Conservation (phyloP, 108 stramenopile genomes). For the Asterionellopsis glacialis region DNA sequence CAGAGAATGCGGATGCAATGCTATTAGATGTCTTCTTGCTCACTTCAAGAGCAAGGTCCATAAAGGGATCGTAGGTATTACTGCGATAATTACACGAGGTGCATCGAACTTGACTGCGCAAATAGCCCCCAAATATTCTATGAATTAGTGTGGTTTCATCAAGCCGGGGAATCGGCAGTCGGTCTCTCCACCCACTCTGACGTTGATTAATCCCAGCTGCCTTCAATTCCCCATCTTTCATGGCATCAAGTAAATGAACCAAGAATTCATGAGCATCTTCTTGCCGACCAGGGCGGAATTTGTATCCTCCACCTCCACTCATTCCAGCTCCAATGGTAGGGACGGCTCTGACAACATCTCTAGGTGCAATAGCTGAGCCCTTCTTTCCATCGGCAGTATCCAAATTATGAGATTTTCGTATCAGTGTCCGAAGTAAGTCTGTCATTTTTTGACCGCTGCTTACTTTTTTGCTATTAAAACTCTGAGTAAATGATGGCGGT, state of each 20-base stretch:
- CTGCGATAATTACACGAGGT: constrained; percentile 74
- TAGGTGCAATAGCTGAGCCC: constrained; percentile 56
- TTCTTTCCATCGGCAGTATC: constrained; percentile 15
- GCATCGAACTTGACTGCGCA: constrained; percentile 85
- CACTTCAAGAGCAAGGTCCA: constrained; percentile 92
- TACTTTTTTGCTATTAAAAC: background rate
- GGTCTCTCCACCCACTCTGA: constrained; percentile 75
- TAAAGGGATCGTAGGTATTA: constrained; percentile 93
- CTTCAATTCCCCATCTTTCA: constrained; percentile 82
- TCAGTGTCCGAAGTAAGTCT: constrained; percentile 36
- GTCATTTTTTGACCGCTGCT: constrained; percentile 61
- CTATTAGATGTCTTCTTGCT: constrained; percentile 61
- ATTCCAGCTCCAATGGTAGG: constrained; percentile 31
- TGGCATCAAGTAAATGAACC: constrained; percentile 87
- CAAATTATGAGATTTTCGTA: constrained; percentile 50
- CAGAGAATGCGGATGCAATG: constrained; percentile 62
- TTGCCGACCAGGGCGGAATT: constrained; percentile 90
- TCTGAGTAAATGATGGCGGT: constrained; percentile 17
- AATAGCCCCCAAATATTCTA: constrained; percentile 92
- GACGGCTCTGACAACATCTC: constrained; percentile 60
- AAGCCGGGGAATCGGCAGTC: constrained; percentile 64
- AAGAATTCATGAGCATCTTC: constrained; percentile 98
- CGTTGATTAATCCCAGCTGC: constrained; percentile 70
- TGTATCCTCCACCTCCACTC: constrained; percentile 49
- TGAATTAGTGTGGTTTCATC: constrained; percentile 92